A percentile compares a stretch with the other conserved stretches of the same genome.
phyloP scores from a whole-genome alignment of 495 filamentous ascomycete species.

The Penicillium pulvis region DNA sequence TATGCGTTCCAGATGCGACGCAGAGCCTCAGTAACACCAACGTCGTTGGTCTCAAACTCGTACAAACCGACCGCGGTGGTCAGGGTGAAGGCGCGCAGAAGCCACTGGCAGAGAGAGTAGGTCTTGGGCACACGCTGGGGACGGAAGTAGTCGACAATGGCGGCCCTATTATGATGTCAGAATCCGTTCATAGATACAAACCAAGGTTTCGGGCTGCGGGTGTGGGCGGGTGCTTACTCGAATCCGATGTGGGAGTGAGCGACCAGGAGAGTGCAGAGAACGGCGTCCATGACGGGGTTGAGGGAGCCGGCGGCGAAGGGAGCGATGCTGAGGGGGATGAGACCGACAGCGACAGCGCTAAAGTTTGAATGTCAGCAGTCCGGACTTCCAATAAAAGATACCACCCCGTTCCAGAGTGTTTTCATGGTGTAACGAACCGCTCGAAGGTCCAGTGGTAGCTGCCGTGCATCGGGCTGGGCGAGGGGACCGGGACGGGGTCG shows the following conservation, averaged over 20 bases:
- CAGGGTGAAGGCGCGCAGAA: constrained; percentile 74
- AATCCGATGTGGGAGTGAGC: constrained; percentile 96
- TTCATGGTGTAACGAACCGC: constrained; percentile 53
- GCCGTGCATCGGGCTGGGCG: constrained; percentile 72
- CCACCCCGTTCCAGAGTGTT: not conserved
- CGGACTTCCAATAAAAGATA: not conserved
- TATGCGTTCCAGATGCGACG: constrained; percentile 83
- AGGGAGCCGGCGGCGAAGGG: constrained; percentile 91
- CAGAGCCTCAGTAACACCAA: constrained; percentile 86
- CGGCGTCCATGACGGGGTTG: constrained; percentile 84
- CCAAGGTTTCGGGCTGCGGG: not conserved
- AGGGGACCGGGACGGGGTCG: constrained; percentile 78
- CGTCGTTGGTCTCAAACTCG: constrained; percentile 99
- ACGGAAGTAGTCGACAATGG: constrained; percentile 92
- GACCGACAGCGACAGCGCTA: constrained; percentile 69
- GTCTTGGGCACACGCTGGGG: constrained; percentile 65
- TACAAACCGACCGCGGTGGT: constrained; percentile 87
- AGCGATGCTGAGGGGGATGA: constrained; percentile 84
- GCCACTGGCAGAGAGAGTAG: constrained; percentile 68
- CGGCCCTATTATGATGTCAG: constrained; percentile 50
- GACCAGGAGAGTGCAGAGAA: constrained; percentile 79
- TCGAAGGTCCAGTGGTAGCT: constrained; percentile 99
- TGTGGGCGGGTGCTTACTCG: constrained; percentile 55
- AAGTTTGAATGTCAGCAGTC: not conserved
- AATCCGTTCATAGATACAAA: not conserved